Base-by-base conservation (phyloP, 2,329 filamentous ascomycete species). In the Trichoderma sp. region DNA sequence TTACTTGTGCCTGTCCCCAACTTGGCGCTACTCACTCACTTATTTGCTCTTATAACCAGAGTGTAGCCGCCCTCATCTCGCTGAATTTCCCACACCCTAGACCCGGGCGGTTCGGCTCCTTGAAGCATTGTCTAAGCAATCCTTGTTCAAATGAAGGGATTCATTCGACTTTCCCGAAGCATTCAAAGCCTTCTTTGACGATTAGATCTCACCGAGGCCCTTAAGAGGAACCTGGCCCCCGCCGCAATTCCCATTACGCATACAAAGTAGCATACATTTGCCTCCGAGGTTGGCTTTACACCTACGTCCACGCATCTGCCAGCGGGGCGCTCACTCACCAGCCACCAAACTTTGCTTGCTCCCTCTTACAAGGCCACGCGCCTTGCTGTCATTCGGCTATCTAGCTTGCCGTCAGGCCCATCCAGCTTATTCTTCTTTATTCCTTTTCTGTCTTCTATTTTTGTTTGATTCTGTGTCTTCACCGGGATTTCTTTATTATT, bases 1-100 rank as follows among this genome's bases (percentile, higher is more conserved):
- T 35, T 4, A 12, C 33, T 35, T 35, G 35, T 29, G 24, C 27
- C 18, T 29, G 33, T 64, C 38, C 14, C 38, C 62, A 12, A 8
- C 35, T 11, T 14, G 18, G 29, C 60, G 27, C 60, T 14, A 29
- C 68, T 45, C 11, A 12, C 16, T 45, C 16, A 63, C 60, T n/a
- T 14, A 38, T 65, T 27, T 74, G 31, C 38, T 66, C 41, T 66
- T 74, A 65, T 66, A 74, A 65, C 38, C 71, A 33, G 33, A 35
- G 21, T 41, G 63, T 75, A 75, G 38, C 72, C 72, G 72, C 72
- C 71, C 72, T 75, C 72, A 75, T 75, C 72, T 75, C 72, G 72
- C 72, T 63, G 64, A 75, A 62, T 62, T 75, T 68, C 72, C 63
- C 64, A 75, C 72, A 62, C 65, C 72, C 72, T 33, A 66, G 65